Evolutionary conservation across 495 filamentous ascomycete species (phyloP).

Genomic region (Annulohypoxylon stygium): DNA sequence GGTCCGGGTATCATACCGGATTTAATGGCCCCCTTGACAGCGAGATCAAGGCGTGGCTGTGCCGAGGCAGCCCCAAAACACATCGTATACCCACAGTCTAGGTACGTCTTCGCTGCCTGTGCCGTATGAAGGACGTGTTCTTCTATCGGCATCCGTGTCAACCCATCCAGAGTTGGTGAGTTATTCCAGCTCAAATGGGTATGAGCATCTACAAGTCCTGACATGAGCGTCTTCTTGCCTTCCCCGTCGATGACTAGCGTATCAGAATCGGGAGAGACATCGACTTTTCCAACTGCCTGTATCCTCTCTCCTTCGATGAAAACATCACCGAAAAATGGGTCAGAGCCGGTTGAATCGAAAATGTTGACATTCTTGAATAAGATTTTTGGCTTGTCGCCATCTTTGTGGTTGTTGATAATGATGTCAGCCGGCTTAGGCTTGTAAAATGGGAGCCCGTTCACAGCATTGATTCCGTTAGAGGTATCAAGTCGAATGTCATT

Average conservation of each 20-base stretch:
- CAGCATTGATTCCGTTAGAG: not conserved
- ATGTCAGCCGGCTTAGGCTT: conserved; percentile 10
- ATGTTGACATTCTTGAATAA: conserved; percentile 17
- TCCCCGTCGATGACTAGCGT: conserved; percentile 8
- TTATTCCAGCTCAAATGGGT: conserved; percentile 28
- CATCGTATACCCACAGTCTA: conserved; percentile 27
- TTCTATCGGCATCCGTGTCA: conserved; percentile 16
- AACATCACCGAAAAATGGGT: conserved; percentile 7
- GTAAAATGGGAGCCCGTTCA: conserved; percentile 14
- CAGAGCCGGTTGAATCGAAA: conserved; percentile 7
- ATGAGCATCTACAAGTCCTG: conserved; percentile 18
- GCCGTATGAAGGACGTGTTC: conserved; percentile 24
- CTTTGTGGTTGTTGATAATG: conserved; percentile 14
- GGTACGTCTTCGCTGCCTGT: conserved; percentile 18
- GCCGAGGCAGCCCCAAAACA: conserved; percentile 26
- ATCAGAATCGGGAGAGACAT: not conserved
- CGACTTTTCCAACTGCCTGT: conserved; percentile 7
- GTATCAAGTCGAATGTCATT: not conserved
- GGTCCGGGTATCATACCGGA: conserved; percentile 14
- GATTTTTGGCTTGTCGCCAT: conserved; percentile 5
- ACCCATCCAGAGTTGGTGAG: conserved; percentile 21
- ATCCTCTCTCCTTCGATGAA: conserved; percentile 14
- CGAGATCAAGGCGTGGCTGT: conserved; percentile 23
- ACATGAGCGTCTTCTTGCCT: conserved; percentile 27
- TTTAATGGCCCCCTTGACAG: conserved; percentile 13